Evolutionary conservation across 1,284 basidiomycete genomes (phyloP), one percentile per base, ranked within the genome.

Genomic region (Taiwanofungus camphoratus): DNA sequence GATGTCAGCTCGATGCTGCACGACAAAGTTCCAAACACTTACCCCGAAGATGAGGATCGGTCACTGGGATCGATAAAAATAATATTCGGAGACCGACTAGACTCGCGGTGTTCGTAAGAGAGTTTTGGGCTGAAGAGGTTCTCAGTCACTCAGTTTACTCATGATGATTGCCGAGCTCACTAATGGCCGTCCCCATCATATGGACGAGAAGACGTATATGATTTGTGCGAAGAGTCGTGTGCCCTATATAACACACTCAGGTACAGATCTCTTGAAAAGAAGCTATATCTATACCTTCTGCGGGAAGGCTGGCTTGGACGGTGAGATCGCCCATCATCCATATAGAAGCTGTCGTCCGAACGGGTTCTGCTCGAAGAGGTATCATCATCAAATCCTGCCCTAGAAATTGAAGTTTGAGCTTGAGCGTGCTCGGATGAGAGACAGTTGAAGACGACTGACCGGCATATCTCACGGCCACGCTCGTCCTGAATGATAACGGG

Each of bases 401-500:
- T 61, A 31, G 6, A n/a, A 39, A 13, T 26, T 2, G 3, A 36
- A 16, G 8, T 35, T 35, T 33, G 16, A 16, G 35, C 7, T 13
- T 6, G 11, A 9, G 22, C 36, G n/a, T 3, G 7, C n/a, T 32
- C 11, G 4, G 12, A n/a, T 11, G 13, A 19, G 16, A 3, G 21
- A 15, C 15, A 13, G 18, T 13, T 11, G 15, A 18, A 13, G 2
- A 2, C 12, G n/a, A 42, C 51, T 37, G 11, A 59, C 61, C 61
- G 49, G 45, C 58, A 61, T 16, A 63, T 55, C 39, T 63, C 61
- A 9, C 52, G 48, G 2, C 59, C 61, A 36, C 53, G 49, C 32
- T 59, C 53, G 42, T 63, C 61, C 32, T 63, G 52, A 24, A 63
- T 55, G 15, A 63, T 61, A 30, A 63, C 57, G 1, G 61, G 61